A percentile compares a stretch with the other conserved stretches of the same genome.
These are phyloP conservation scores for Plasmodium falciparum DNA, from an alignment of 169 alveolate genomes.

Conservation along the genomic window DNA sequence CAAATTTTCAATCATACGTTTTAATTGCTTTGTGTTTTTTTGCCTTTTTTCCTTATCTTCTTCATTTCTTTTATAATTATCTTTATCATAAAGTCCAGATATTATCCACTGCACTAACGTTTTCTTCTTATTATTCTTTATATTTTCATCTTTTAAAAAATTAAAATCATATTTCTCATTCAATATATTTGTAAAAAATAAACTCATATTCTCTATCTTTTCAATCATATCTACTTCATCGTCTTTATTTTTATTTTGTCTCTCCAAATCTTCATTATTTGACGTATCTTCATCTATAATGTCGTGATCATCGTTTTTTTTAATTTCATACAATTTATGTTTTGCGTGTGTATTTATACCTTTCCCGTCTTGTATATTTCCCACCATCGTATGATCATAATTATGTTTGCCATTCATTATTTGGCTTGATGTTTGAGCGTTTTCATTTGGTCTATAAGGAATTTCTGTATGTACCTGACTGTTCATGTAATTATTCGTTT, in stretches of 20 bases:
- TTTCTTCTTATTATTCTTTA: not conserved
- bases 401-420: no score
- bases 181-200: slow-evolving; percentile 38
- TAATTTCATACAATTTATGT: no score
- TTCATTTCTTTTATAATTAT: no score
- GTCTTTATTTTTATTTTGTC: not conserved
- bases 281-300: not conserved
- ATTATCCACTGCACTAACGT: no score
- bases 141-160: slow-evolving; percentile 19
- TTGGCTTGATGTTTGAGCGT: no score
- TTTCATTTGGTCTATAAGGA: no score
- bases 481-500: not conserved
- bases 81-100: no score
- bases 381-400: not conserved
- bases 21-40: slow-evolving; percentile 17
- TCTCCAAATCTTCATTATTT: not conserved
- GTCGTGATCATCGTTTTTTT: not conserved
- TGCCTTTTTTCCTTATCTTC: slow-evolving; percentile 8
- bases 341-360: not conserved
- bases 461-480: no score
- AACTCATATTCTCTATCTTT: slow-evolving; percentile 23
- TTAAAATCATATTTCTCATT: slow-evolving; percentile 43
- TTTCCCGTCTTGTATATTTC: not conserved
- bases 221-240: slow-evolving; percentile 14
- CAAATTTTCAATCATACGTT: slow-evolving; percentile 41